Evolutionary conservation across 2,329 filamentous ascomycete species (phyloP).

Genomic region (Cytospora leucostoma): DNA sequence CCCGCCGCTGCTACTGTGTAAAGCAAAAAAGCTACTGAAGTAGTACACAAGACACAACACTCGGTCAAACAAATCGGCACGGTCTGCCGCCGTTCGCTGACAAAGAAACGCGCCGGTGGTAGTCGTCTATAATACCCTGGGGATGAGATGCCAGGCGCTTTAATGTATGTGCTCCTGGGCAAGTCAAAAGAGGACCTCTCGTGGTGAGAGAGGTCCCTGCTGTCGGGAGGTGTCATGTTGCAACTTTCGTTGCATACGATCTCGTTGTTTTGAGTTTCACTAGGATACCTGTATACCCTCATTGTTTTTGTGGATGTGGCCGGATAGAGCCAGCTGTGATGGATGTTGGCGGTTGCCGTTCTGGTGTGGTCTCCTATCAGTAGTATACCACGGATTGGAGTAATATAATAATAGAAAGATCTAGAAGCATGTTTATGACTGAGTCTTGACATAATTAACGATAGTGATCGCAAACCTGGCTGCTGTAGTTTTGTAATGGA

Average conservation of each 20-base stretch:
- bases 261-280: not conserved
- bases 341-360: not conserved
- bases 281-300: constrained; percentile 19
- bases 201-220: not conserved
- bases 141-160: not conserved
- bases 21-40: too few relatives aligned
- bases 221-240: not conserved
- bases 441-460: not conserved
- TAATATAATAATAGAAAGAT: not conserved
- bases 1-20: constrained; percentile 18
- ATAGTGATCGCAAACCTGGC: not conserved
- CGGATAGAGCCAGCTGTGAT: not conserved
- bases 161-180: not conserved
- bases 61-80: not conserved
- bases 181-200: not conserved
- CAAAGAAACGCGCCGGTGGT: not conserved
- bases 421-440: not conserved
- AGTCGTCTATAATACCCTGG: not conserved
- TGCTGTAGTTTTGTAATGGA: not conserved
- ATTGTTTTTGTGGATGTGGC: not conserved
- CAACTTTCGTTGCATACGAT: not conserved
- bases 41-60: not conserved
- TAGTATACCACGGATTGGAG: not conserved
- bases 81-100: not conserved
- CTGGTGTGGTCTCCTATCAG: not conserved